phyloP scores from a whole-genome alignment of 257 asterid species.

The Striga asiatica region DNA sequence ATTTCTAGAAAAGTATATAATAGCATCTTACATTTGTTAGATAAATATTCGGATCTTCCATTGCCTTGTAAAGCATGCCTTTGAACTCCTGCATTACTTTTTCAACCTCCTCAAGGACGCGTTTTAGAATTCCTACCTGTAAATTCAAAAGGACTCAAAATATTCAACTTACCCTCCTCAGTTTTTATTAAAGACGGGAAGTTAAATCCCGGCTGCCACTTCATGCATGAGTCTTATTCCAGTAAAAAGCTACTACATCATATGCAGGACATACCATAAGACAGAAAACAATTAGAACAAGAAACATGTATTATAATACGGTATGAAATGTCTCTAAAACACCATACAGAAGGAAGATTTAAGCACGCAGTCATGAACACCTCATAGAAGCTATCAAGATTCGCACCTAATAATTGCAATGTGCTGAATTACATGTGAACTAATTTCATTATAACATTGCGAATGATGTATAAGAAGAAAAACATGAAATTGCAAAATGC shows the following conservation, averaged over 20 bases:
- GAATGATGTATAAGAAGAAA: no score
- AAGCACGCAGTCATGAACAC: neutral
- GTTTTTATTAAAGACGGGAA: neutral
- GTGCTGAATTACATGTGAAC: neutral
- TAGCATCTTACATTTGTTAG: slow-evolving; percentile 61
- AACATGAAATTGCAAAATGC: neutral
- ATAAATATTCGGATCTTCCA: slow-evolving; percentile 93
- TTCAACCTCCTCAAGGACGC: slow-evolving; percentile 94
- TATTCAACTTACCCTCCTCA: slow-evolving; percentile 3
- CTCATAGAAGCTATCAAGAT: neutral
- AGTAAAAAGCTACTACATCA: neutral
- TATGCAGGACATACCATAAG: neutral
- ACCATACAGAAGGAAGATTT: neutral
- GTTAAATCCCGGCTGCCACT: neutral
- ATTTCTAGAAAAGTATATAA: slow-evolving; percentile 1
- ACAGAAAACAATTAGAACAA: neutral
- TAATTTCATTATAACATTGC: slow-evolving; percentile 3
- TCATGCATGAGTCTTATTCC: slow-evolving; percentile 7
- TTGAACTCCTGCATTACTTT: slow-evolving; percentile 92
- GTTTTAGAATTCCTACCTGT: slow-evolving; percentile 88
- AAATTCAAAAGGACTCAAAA: slow-evolving; percentile 16
- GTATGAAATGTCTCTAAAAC: neutral
- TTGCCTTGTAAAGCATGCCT: slow-evolving; percentile 86
- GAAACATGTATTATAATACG: no score
- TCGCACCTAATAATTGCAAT: neutral